A percentile compares a stretch with the other conserved stretches of the same genome.
These are phyloP conservation scores for Remersonia thermophila DNA, from an alignment of 2,329 filamentous ascomycete species.

Conservation along the genomic window DNA sequence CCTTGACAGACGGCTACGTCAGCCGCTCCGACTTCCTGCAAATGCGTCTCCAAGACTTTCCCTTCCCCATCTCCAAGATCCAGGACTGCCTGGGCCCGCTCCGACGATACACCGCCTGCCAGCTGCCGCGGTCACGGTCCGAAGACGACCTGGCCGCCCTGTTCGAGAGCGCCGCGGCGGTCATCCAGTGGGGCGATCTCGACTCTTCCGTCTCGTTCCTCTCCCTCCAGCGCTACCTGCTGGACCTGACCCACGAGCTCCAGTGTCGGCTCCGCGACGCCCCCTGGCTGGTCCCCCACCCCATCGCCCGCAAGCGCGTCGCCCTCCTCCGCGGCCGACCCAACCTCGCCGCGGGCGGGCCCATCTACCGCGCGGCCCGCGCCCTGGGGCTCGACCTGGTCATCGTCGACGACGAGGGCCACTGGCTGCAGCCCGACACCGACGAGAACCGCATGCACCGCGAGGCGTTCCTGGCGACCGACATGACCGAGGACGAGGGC, in stretches of 20 bases:
- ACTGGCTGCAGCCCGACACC: conserved; percentile 16
- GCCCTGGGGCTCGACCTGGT: conserved; percentile 15
- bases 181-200: conserved; percentile 15
- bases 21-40: conserved; percentile 13
- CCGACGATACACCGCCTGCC: conserved; percentile 5
- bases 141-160: conserved; percentile 6
- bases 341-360: conserved; percentile 13
- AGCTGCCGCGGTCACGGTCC: conserved; percentile 1
- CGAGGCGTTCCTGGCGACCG: conserved; percentile 15
- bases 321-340: conserved; percentile 16
- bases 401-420: conserved; percentile 15
- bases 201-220: conserved; percentile 8
- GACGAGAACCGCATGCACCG: conserved; percentile 12
- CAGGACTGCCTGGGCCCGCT: conserved; percentile 6
- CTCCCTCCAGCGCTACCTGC: conserved; percentile 9
- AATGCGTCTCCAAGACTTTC: conserved; percentile 14
- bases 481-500: conserved; percentile 16
- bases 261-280: conserved; percentile 11
- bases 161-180: conserved; percentile 11
- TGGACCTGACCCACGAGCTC: conserved; percentile 11
- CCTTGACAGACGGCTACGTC: conserved; percentile 11
- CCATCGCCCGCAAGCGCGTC: conserved; percentile 10
- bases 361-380: conserved; percentile 13
- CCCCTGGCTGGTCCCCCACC: conserved; percentile 9
- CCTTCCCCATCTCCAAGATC: conserved; percentile 9